A percentile compares a stretch with the other conserved stretches of the same genome.
Conservation (phyloP, 1,139 yeast species). For the Kurtzmaniella quercitrusa region DNA sequence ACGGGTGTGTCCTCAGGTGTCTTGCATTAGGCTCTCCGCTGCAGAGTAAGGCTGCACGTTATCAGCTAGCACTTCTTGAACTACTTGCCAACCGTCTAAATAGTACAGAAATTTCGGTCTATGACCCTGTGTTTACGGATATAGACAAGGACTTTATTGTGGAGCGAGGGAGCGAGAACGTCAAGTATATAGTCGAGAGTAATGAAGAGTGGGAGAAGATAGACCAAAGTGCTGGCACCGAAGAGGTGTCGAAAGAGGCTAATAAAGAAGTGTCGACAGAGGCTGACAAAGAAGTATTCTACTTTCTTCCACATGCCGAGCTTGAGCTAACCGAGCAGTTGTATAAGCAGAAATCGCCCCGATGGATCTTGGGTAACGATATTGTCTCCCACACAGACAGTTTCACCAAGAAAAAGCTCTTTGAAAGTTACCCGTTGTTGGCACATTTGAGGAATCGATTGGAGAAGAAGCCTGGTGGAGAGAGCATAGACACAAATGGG, state of each 20-base stretch:
- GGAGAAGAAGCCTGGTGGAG: constrained; percentile 12
- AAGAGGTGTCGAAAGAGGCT: too few relatives aligned
- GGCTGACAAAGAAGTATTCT: constrained; percentile 23
- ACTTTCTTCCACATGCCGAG: constrained; percentile 76
- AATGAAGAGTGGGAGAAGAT: constrained; percentile 15
- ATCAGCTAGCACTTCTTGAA: constrained; percentile 56
- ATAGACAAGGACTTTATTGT: constrained; percentile 40
- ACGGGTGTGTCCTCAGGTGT: constrained; percentile 46
- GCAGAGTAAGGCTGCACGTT: constrained; percentile 53
- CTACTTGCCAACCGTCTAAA: constrained; percentile 27
- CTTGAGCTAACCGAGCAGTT: constrained; percentile 49
- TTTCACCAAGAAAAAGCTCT: constrained; percentile 36
- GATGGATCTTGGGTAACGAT: constrained; percentile 44
- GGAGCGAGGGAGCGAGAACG: constrained; percentile 2
- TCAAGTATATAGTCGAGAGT: constrained; percentile 20
- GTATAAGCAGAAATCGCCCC: constrained; percentile 28
- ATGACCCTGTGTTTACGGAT: constrained; percentile 59
- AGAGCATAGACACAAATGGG: constrained; percentile 3
- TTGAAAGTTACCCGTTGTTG: constrained; percentile 35
- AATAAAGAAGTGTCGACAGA: too few relatives aligned
- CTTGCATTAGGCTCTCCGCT: constrained; percentile 70
- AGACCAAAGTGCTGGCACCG: neutral
- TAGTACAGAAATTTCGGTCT: constrained; percentile 37
- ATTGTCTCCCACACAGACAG: constrained; percentile 50
- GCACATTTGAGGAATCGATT: constrained; percentile 33